Percentiles rank a stretch among this genome's conserved stretches.
Evolutionary conservation across 2,329 filamentous ascomycete species (phyloP).

Genomic region (Fusarium tricinctum): DNA sequence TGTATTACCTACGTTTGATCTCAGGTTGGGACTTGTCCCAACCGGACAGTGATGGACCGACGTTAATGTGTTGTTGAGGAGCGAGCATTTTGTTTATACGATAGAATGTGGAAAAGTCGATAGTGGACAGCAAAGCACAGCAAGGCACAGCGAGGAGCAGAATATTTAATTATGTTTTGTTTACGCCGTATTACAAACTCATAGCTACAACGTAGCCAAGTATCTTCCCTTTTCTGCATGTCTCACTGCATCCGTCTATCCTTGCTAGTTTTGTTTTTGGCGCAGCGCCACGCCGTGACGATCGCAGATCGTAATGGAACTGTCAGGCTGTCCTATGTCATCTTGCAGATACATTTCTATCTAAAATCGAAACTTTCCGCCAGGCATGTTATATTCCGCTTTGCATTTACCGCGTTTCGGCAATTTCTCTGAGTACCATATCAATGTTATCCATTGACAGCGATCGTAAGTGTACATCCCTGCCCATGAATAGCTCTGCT

Average conservation of each 20-base stretch:
- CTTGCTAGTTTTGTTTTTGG: not conserved
- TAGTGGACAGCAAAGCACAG: not conserved
- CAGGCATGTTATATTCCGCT: not conserved
- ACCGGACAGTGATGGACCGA: not conserved
- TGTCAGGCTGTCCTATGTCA: not conserved
- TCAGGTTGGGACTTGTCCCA: not conserved
- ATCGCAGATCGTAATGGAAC: not conserved
- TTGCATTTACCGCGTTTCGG: slow-evolving; percentile 2
- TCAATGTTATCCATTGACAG: slow-evolving; percentile 30
- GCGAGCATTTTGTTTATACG: not conserved
- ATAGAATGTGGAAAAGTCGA: not conserved
- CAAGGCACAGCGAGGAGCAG: not conserved
- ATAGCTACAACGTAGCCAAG: not conserved
- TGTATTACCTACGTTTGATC: not conserved
- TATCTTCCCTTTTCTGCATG: not conserved
- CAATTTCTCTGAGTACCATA: slow-evolving; percentile 22
- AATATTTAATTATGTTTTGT: not conserved
- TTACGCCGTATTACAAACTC: not conserved
- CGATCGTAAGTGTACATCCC: slow-evolving; percentile 15
- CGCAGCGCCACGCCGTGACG: not conserved
- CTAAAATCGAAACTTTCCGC: not conserved
- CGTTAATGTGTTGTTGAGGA: not conserved
- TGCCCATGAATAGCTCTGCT: slow-evolving; percentile 12
- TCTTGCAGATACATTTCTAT: not conserved
- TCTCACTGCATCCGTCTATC: slow-evolving; percentile 12